Percentiles rank a stretch among this genome's conserved stretches.
phyloP scores from a whole-genome alignment of 164 flowering plant genomes.

The Macadamia integrifolia region DNA sequence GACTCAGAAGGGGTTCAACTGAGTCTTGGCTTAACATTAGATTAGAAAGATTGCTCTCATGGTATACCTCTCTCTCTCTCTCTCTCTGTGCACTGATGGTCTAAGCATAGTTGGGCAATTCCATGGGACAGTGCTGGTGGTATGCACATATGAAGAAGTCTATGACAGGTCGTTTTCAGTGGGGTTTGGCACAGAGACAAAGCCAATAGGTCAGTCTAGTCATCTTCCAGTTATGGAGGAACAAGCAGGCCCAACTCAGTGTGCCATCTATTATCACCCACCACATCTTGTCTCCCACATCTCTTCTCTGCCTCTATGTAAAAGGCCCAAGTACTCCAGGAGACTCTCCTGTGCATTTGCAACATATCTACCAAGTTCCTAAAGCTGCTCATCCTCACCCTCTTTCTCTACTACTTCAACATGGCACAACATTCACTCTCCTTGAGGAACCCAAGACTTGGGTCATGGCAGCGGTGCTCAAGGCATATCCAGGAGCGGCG shows the following conservation, averaged over 20 bases:
- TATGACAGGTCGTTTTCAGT: slow-evolving; percentile 25
- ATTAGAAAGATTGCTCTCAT: too few species aligned
- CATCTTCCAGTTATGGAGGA: slow-evolving; percentile 14
- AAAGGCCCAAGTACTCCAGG: not conserved
- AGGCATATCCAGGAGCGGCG: slow-evolving; percentile 35
- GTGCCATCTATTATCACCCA: slow-evolving; percentile 16
- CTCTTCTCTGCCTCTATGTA: slow-evolving; percentile 13
- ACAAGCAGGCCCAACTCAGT: slow-evolving; percentile 6
- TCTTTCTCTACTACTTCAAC: not conserved
- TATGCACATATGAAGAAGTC: slow-evolving; percentile 1
- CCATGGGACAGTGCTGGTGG: slow-evolving; percentile 7
- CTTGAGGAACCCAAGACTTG: slow-evolving; percentile 23
- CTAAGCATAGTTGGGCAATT: too few species aligned
- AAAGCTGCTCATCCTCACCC: not conserved
- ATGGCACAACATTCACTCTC: slow-evolving; percentile 23
- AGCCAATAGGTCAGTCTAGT: slow-evolving; percentile 14
- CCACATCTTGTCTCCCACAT: slow-evolving; percentile 22
- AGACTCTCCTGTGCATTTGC: not conserved
- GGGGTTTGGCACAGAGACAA: slow-evolving; percentile 23
- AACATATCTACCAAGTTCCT: not conserved
- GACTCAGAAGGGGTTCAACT: not conserved
- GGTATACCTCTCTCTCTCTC: too few species aligned
- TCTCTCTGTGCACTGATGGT: too few species aligned
- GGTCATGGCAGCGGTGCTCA: slow-evolving; percentile 33
- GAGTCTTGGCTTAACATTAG: too few species aligned